These are phyloP conservation scores for Zymoseptoria crescenta DNA, from an alignment of 2,329 filamentous ascomycete species.

Conservation along the genomic window DNA sequence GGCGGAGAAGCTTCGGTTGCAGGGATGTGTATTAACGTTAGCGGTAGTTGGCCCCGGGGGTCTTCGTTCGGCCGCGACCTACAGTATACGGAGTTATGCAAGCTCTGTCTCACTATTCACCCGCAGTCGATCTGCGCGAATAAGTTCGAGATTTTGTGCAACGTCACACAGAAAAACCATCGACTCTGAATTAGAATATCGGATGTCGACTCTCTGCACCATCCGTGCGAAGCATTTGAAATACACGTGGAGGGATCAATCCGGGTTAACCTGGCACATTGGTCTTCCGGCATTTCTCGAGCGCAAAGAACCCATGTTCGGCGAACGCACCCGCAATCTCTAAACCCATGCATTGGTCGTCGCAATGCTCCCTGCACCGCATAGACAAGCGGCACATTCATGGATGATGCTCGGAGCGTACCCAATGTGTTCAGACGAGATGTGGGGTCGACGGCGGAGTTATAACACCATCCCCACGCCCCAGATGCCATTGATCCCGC, in stretches of 20 bases:
- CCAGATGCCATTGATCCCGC: background rate
- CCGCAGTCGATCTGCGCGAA: too few relatives aligned
- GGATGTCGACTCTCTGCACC: too few relatives aligned
- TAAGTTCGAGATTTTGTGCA: background rate
- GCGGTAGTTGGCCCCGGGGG: too few relatives aligned
- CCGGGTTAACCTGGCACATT: background rate
- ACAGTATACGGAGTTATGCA: too few relatives aligned
- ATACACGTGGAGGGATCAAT: background rate
- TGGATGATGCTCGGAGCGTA: background rate
- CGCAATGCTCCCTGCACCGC: background rate
- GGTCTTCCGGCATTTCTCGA: background rate
- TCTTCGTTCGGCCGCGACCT: too few relatives aligned
- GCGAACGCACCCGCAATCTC: background rate
- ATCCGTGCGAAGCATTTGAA: background rate
- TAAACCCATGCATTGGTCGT: background rate
- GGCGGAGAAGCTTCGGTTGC: too few relatives aligned
- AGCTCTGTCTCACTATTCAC: too few relatives aligned
- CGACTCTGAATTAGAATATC: background rate
- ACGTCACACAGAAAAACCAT: background rate
- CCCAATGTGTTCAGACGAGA: background rate
- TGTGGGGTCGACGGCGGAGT: background rate
- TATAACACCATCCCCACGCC: background rate
- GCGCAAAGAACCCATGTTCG: background rate
- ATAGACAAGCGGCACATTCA: background rate
- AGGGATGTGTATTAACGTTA: too few relatives aligned